Evolutionary conservation across 2,329 filamentous ascomycete genomes (phyloP).

Genomic region (Lizonia empirigonia): DNA sequence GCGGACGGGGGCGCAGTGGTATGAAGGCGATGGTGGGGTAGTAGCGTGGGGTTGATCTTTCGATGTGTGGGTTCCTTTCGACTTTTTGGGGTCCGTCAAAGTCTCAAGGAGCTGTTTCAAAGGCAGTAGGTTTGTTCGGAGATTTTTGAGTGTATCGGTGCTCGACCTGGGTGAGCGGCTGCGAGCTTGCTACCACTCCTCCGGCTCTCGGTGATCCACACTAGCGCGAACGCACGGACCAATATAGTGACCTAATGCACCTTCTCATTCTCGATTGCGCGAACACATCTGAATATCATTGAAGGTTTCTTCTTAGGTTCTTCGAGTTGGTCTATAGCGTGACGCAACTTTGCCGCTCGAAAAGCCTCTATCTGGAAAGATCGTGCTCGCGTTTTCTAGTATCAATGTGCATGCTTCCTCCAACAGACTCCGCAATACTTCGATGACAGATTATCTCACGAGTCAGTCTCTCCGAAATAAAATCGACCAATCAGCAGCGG

Average conservation of each 20-base stretch:
- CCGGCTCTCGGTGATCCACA: constrained; percentile 17
- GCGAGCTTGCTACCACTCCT: constrained; percentile 9
- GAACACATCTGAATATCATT: neutral
- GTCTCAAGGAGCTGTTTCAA: neutral
- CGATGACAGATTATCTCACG: too few relatives aligned
- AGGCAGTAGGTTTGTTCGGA: too few relatives aligned
- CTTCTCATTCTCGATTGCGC: neutral
- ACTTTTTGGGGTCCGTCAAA: neutral
- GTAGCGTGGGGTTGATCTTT: neutral
- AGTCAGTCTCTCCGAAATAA: too few relatives aligned
- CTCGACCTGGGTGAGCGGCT: neutral
- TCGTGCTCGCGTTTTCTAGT: too few relatives aligned
- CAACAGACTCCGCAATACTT: too few relatives aligned
- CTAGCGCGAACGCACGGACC: constrained; percentile 3
- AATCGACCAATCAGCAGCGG: too few relatives aligned
- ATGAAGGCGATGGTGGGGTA: neutral
- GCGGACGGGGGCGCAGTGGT: neutral
- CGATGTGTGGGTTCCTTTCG: neutral
- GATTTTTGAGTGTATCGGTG: too few relatives aligned
- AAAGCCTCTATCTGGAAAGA: too few relatives aligned
- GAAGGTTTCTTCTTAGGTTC: too few relatives aligned
- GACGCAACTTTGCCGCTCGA: too few relatives aligned
- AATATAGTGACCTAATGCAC: neutral
- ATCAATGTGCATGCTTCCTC: too few relatives aligned
- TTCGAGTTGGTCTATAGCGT: too few relatives aligned